Conservation (phyloP, 768 basidiomycete species). For the Stropharia rugosoannulata region DNA sequence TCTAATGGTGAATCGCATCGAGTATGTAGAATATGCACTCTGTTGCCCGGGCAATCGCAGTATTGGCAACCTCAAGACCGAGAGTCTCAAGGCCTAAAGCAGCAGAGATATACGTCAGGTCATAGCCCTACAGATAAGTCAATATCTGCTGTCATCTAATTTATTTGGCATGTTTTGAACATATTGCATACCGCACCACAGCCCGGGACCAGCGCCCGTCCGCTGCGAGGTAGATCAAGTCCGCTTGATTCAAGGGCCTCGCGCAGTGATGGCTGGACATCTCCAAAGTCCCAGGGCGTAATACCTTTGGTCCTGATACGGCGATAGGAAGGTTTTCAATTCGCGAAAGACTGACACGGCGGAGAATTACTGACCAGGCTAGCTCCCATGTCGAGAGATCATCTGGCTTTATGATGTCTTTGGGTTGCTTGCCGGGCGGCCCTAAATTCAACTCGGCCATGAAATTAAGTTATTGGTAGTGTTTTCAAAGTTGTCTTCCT, state of each 20-base stretch:
- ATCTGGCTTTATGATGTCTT: constrained; percentile 21
- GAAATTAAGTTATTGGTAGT: not conserved
- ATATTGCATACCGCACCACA: constrained; percentile 47
- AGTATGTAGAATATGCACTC: constrained; percentile 24
- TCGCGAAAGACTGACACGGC: not conserved
- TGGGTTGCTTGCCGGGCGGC: not conserved
- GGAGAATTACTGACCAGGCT: constrained; percentile 19
- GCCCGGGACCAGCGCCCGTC: constrained; percentile 32
- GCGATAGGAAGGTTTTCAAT: not conserved
- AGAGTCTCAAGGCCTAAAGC: constrained; percentile 44
- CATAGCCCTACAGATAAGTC: constrained; percentile 52
- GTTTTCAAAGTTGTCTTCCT: too few relatives aligned
- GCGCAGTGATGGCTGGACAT: constrained; percentile 52
- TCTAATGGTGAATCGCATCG: not conserved
- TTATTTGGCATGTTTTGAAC: not conserved
- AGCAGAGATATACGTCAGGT: constrained; percentile 52
- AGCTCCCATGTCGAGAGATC: constrained; percentile 27
- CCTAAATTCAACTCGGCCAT: not conserved
- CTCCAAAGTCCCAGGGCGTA: constrained; percentile 66
- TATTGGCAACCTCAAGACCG: constrained; percentile 57
- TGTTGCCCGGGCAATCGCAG: constrained; percentile 48
- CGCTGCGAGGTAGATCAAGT: constrained; percentile 39
- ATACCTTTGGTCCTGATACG: constrained; percentile 20
- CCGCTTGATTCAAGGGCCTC: constrained; percentile 48
- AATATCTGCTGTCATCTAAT: not conserved